Evolutionary conservation across 331 rosid species (phyloP).

Genomic region (Quercus phellos): DNA sequence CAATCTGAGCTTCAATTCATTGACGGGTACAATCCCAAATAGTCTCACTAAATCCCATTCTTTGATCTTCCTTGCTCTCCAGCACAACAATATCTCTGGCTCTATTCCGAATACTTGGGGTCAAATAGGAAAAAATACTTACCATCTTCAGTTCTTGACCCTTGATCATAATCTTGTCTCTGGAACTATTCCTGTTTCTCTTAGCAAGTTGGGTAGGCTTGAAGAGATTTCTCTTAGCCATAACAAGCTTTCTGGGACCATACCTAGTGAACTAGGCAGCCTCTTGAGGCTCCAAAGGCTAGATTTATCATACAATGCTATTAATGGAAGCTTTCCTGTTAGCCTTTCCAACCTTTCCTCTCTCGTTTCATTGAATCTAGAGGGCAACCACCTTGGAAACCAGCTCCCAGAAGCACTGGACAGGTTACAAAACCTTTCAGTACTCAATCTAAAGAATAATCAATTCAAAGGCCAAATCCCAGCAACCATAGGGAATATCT

Average conservation of each 20-base stretch:
- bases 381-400: conserved; percentile 39
- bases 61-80: conserved; percentile 56
- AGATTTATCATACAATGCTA: conserved; percentile 69
- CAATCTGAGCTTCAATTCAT: conserved; percentile 76
- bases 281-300: conserved; percentile 57
- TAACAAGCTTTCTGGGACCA: conserved; percentile 55
- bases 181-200: conserved; percentile 60
- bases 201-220: conserved; percentile 50
- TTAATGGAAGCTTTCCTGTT: conserved; percentile 66
- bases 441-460: conserved; percentile 56
- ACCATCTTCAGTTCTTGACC: conserved; percentile 51
- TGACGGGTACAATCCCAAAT: conserved; percentile 68
- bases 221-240: conserved; percentile 56
- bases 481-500: conserved; percentile 61
- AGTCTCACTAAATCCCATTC: conserved; percentile 45
- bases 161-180: conserved; percentile 66
- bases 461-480: conserved; percentile 74
- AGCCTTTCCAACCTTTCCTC: conserved; percentile 61
- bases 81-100: conserved; percentile 72
- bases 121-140: conserved; percentile 33
- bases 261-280: conserved; percentile 62
- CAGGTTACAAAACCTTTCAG: conserved; percentile 51
- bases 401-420: conserved; percentile 51
- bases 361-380: conserved; percentile 48
- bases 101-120: conserved; percentile 59